Percentiles rank a stretch among this genome's conserved stretches.
Evolutionary conservation across 495 filamentous ascomycete species (phyloP).

Genomic region (Neurospora intermedia): DNA sequence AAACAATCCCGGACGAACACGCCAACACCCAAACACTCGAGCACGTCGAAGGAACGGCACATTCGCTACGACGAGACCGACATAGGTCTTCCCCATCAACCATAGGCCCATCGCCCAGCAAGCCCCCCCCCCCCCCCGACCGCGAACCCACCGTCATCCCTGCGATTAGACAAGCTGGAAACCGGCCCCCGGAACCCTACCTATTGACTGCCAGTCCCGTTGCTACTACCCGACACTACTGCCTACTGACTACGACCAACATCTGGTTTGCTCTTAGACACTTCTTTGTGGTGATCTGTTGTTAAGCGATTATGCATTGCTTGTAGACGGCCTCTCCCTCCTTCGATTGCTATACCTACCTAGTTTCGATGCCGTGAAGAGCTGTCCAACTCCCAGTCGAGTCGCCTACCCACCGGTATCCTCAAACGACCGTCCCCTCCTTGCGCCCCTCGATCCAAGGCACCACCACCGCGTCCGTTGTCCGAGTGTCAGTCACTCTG

Average conservation of each 20-base stretch:
- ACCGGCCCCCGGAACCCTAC: constrained; percentile 1
- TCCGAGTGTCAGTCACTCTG: background rate
- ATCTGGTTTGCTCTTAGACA: constrained; percentile 5
- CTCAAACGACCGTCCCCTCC: background rate
- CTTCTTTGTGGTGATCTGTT: constrained; percentile 3
- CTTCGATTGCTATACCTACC: background rate
- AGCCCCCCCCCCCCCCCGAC: background rate
- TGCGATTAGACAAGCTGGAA: constrained; percentile 4
- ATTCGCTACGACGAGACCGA: background rate
- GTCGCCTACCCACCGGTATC: background rate
- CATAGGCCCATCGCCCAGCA: background rate
- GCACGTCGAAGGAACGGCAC: background rate
- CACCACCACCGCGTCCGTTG: background rate
- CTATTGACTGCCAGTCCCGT: background rate
- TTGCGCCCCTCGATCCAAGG: background rate
- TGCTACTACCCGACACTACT: background rate
- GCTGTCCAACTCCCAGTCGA: background rate
- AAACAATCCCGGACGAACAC: background rate
- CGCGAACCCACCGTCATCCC: constrained; percentile 5
- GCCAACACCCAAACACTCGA: background rate
- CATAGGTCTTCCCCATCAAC: background rate
- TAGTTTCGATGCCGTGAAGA: constrained; percentile 5
- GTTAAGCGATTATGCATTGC: constrained; percentile 4
- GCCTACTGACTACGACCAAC: constrained; percentile 6
- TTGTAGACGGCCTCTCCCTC: background rate